Evolutionary conservation across 768 basidiomycete species (phyloP).

Genomic region (Termitomyces titanicus): DNA sequence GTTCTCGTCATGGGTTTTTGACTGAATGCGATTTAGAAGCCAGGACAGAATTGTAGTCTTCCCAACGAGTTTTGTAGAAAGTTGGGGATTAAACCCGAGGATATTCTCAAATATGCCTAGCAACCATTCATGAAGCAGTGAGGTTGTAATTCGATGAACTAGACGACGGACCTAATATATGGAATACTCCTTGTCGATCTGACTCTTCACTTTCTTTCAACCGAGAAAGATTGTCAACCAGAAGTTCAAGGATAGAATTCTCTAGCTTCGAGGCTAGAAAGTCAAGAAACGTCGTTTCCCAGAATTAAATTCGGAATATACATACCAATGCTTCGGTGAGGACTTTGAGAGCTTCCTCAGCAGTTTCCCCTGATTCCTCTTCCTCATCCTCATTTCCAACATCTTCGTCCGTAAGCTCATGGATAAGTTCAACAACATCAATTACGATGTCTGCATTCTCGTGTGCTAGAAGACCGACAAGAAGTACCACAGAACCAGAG

Average conservation of each 20-base stretch:
- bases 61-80: constrained; percentile 66
- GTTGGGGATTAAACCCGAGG: constrained; percentile 76
- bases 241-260: constrained; percentile 79
- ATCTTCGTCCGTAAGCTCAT: constrained; percentile 96
- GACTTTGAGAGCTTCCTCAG: constrained; percentile 66
- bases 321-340: constrained; percentile 76
- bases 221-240: constrained; percentile 85
- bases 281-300: constrained; percentile 3
- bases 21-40: constrained; percentile 73
- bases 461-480: constrained; percentile 87
- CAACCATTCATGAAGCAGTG: neutral
- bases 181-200: constrained; percentile 89
- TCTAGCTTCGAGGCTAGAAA: constrained; percentile 52
- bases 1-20: constrained; percentile 82
- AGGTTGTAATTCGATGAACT: neutral
- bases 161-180: constrained; percentile 65
- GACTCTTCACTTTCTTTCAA: constrained; percentile 91
- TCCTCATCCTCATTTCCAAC: constrained; percentile 74
- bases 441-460: constrained; percentile 98
- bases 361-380: constrained; percentile 59
- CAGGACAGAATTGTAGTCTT: constrained; percentile 77
- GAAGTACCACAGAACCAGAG: constrained; percentile 62
- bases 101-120: constrained; percentile 91
- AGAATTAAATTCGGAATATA: constrained; percentile 14
- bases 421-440: constrained; percentile 87